A percentile compares a stretch with the other conserved stretches of the same genome.
These are phyloP conservation scores for Acer negundo DNA, from an alignment of 345 rosid genomes.

Conservation along the genomic window DNA sequence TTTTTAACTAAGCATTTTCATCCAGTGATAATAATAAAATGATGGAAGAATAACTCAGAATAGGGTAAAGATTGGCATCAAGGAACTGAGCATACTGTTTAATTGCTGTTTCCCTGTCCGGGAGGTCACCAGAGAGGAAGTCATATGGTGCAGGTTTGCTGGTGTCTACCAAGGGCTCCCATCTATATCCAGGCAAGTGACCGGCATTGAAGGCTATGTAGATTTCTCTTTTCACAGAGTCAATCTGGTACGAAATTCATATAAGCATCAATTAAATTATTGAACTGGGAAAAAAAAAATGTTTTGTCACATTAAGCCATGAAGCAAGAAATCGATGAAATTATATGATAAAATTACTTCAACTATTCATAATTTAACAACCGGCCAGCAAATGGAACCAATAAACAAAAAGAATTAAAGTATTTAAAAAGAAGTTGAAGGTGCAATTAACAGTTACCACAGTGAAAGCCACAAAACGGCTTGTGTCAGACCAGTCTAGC, in stretches of 20 bases:
- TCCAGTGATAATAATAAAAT: constrained; percentile 43
- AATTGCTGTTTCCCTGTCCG: constrained; percentile 56
- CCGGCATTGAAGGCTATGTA: constrained; percentile 82
- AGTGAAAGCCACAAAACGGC: constrained; percentile 92
- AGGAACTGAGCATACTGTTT: constrained; percentile 74
- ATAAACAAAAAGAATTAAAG: not conserved
- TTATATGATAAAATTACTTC: too few relatives aligned
- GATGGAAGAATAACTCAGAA: constrained; percentile 87
- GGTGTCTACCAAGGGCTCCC: constrained; percentile 91
- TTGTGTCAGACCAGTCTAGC: constrained; percentile 89
- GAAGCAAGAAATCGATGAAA: not conserved
- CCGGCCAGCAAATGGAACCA: not conserved
- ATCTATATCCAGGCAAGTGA: constrained; percentile 74
- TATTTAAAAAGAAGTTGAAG: not conserved
- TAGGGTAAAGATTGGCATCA: constrained; percentile 78
- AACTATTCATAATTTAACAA: not conserved
- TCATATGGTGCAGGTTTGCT: constrained; percentile 78
- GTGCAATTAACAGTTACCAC: constrained; percentile 48
- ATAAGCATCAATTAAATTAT: not conserved
- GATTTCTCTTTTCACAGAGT: constrained; percentile 75
- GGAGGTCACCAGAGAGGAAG: constrained; percentile 64
- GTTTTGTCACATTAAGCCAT: too few relatives aligned
- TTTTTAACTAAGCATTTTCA: too few relatives aligned
- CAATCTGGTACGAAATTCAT: constrained; percentile 50
- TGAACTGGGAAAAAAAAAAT: not conserved